These are phyloP conservation scores for Diutina mesorugosa DNA, from an alignment of 1,139 yeast genomes.

Conservation along the genomic window DNA sequence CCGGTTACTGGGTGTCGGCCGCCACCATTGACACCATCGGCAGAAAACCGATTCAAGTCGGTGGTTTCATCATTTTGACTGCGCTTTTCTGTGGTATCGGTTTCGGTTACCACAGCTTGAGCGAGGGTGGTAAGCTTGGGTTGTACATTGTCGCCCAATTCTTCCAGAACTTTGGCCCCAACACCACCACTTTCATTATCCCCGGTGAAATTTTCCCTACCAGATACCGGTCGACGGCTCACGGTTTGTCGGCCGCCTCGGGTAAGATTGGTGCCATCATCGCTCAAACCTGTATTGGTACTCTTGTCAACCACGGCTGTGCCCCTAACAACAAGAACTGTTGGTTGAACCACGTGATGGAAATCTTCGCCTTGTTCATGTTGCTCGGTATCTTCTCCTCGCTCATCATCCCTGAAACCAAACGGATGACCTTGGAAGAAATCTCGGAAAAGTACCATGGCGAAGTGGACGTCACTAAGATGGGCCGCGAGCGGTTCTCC, in stretches of 20 bases:
- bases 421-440: slow-evolving; percentile 78
- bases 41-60: slow-evolving; percentile 68
- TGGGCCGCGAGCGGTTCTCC: background rate
- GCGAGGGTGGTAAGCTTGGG: slow-evolving; percentile 45
- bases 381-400: slow-evolving; percentile 56
- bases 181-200: slow-evolving; percentile 86
- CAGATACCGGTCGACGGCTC: slow-evolving; percentile 94
- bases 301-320: slow-evolving; percentile 70
- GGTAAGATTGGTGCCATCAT: slow-evolving; percentile 97
- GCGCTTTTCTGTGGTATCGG: slow-evolving; percentile 60
- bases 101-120: slow-evolving; percentile 59
- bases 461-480: slow-evolving; percentile 35
- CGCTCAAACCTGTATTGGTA: slow-evolving; percentile 86
- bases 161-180: slow-evolving; percentile 89
- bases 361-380: slow-evolving; percentile 86
- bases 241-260: slow-evolving; percentile 90
- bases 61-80: slow-evolving; percentile 62
- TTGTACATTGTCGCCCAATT: slow-evolving; percentile 68
- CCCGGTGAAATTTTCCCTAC: slow-evolving; percentile 98
- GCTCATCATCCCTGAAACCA: slow-evolving; percentile 74
- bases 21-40: slow-evolving; percentile 71
- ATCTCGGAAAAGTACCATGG: slow-evolving; percentile 68
- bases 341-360: slow-evolving; percentile 86
- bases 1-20: slow-evolving; percentile 79
- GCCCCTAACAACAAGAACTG: slow-evolving; percentile 44